These are phyloP conservation scores for Xylaria sp. DNA, from an alignment of 2,329 filamentous ascomycete genomes.

Conservation along the genomic window DNA sequence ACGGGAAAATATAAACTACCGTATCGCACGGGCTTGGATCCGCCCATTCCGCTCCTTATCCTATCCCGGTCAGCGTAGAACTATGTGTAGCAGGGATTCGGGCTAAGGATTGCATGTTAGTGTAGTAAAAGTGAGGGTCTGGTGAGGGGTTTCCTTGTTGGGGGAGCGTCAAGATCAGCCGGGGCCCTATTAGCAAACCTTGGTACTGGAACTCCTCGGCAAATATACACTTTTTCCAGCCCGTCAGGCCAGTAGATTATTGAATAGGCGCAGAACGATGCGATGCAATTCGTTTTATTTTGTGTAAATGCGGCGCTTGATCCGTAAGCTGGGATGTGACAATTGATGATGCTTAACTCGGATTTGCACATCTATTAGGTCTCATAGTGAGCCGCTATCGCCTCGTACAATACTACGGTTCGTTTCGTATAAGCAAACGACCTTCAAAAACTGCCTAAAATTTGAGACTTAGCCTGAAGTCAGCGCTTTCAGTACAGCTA, in stretches of 20 bases:
- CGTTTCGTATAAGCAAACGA: background rate
- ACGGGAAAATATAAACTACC: background rate
- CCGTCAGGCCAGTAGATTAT: background rate
- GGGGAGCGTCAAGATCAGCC: background rate
- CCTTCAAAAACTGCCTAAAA: background rate
- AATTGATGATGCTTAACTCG: background rate
- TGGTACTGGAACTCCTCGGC: slow-evolving; percentile 4
- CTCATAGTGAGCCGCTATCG: slow-evolving; percentile 7
- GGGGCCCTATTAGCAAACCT: background rate
- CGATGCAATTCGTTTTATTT: background rate
- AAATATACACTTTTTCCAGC: slow-evolving; percentile 5
- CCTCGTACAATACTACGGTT: background rate
- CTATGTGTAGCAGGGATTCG: background rate
- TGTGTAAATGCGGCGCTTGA: background rate
- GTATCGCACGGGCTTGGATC: background rate
- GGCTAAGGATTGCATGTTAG: too few relatives aligned
- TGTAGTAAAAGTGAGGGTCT: too few relatives aligned
- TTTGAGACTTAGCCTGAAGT: background rate
- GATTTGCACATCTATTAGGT: background rate
- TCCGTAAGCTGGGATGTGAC: background rate
- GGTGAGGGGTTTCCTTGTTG: slow-evolving; percentile 17
- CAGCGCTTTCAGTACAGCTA: background rate
- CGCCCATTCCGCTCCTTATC: slow-evolving; percentile 4
- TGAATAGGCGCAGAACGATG: background rate
- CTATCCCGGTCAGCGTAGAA: background rate